Evolutionary conservation across 176 grass and related monocot genomes (phyloP).

Genomic region (Poa annua): DNA sequence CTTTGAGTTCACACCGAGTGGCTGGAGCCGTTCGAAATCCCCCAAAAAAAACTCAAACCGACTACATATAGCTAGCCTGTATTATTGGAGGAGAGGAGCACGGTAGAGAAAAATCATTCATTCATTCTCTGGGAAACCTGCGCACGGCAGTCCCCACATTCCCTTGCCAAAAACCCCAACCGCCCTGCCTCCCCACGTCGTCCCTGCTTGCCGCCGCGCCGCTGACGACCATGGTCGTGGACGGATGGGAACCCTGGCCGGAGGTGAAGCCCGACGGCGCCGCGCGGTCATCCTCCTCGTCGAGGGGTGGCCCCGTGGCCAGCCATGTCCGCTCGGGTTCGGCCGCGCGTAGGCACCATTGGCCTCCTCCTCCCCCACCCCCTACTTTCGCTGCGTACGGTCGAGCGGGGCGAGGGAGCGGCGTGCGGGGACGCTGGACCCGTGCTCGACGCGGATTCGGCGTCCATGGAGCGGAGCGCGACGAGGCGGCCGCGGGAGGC

Average conservation of each 20-base stretch:
- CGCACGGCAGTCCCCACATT: neutral
- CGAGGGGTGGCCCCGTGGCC: neutral
- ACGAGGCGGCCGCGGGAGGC: neutral
- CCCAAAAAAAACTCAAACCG: too few relatives aligned
- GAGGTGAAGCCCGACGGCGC: neutral
- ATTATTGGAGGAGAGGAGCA: neutral
- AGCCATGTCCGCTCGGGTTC: neutral
- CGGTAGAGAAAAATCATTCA: neutral
- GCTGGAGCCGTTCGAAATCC: too few relatives aligned
- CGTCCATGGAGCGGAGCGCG: neutral
- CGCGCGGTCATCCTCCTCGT: neutral
- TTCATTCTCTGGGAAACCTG: neutral
- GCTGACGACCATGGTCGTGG: neutral
- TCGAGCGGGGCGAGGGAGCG: neutral
- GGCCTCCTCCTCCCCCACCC: neutral
- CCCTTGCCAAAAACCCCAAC: slow-evolving; percentile 18
- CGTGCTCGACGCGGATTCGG: neutral
- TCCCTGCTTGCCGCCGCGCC: neutral
- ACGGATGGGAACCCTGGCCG: too few relatives aligned
- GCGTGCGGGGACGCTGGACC: neutral
- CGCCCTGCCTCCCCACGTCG: neutral
- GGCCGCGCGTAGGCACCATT: too few relatives aligned
- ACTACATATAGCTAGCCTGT: neutral
- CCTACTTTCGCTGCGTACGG: neutral
- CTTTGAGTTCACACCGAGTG: too few relatives aligned